Base-by-base conservation (phyloP, 2,329 filamentous ascomycete genomes). In the Cladosporium sp. region DNA sequence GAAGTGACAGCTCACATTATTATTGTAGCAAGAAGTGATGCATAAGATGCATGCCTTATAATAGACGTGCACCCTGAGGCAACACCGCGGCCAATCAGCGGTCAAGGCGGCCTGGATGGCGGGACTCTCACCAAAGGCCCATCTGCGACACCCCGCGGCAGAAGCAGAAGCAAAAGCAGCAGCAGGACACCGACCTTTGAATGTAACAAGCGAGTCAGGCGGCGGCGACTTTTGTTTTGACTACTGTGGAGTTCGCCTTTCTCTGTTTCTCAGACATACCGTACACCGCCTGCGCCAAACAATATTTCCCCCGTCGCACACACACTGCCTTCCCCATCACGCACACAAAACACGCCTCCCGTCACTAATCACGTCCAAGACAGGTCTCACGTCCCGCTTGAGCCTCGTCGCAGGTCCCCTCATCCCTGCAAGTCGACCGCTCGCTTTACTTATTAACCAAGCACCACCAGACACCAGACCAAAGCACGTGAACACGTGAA, bases 151-250 rank as follows among this genome's bases (percentile, higher is more conserved):
- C 52, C 52, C 52, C 52, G 52, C 52, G 6, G 52, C 52, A 21
- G 40, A 21, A 46, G 40, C 37, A 44, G 21, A 44, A n/a, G 37
- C 37, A 44, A 18, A 18, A 8, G 37, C n/a, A 46, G 28, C 52
- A 55, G 29, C 28, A 31, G 28, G 52, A 55, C 52, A 55, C 52
- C 52, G 52, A 55, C 52, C 52, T 55, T 55, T 55, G 52, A 55
- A 33, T 21, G 52, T 12, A 55, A 12, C 52, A 55, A 21, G 31
- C 52, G 52, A 55, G 52, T 55, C 52, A 55, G 28, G 52, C 52
- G 18, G 40, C 52, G 52, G 52, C 52, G 52, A 55, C 52, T 55
- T 55, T 55, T 55, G 52, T 55, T 55, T 55, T 55, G 52, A 55
- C 52, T 55, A 55, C 28, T 55, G 52, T 55, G 52, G 52, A 55